These are phyloP conservation scores for Pseudomonodictys pantanalensis DNA, from an alignment of 495 filamentous ascomycete genomes.

Conservation along the genomic window DNA sequence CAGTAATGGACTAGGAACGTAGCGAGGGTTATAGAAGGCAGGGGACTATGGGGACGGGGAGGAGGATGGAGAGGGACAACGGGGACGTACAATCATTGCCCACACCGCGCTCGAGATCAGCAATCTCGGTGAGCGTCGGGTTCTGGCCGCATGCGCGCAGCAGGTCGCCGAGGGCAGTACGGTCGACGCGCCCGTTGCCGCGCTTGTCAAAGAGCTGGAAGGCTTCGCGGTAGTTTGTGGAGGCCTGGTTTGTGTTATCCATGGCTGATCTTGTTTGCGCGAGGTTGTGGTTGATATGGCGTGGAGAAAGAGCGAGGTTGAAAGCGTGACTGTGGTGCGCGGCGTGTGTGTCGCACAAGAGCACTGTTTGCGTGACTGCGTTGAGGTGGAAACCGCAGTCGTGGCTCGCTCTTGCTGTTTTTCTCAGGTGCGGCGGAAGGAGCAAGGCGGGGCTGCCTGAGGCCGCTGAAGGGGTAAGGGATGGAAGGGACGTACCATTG, in stretches of 20 bases:
- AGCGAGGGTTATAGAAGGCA: neutral
- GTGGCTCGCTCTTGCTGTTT: too few relatives aligned
- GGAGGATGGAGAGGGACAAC: neutral
- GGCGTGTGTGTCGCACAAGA: neutral
- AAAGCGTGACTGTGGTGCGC: neutral
- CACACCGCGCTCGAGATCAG: constrained; percentile 80
- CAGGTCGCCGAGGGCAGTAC: constrained; percentile 86
- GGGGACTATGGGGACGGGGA: neutral
- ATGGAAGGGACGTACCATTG: too few relatives aligned
- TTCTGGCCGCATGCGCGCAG: constrained; percentile 97
- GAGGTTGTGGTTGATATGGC: neutral
- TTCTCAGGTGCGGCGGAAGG: neutral
- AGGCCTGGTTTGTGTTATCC: constrained; percentile 59
- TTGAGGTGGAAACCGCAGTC: neutral
- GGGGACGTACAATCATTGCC: constrained; percentile 78
- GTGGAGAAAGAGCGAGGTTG: neutral
- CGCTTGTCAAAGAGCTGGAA: constrained; percentile 99
- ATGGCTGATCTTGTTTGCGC: constrained; percentile 7
- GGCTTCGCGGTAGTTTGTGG: constrained; percentile 99
- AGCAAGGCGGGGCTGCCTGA: neutral
- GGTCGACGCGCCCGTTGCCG: constrained; percentile 81
- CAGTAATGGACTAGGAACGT: neutral
- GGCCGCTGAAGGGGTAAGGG: too few relatives aligned
- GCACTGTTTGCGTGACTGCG: neutral
- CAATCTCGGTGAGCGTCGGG: constrained; percentile 87